Percentiles rank a stretch among this genome's conserved stretches.
These are phyloP conservation scores for Collybia sordida DNA, from an alignment of 768 basidiomycete genomes.

Conservation along the genomic window DNA sequence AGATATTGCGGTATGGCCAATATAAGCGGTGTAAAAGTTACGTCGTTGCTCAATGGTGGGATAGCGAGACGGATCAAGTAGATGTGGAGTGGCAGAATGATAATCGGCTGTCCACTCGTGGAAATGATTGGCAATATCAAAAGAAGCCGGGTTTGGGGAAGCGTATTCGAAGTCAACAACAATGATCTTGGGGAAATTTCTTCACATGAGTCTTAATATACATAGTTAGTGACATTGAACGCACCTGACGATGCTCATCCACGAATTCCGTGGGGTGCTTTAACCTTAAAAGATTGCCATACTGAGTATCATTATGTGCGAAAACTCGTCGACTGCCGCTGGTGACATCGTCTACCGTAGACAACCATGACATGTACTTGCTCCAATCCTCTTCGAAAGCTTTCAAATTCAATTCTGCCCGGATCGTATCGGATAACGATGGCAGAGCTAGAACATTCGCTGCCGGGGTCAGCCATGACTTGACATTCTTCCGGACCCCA, in stretches of 20 bases:
- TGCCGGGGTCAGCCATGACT: constrained; percentile 70
- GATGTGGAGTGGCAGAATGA: constrained; percentile 65
- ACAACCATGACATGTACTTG: constrained; percentile 70
- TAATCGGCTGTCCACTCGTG: constrained; percentile 97
- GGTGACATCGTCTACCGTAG: constrained; percentile 53
- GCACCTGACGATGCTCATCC: constrained; percentile 77
- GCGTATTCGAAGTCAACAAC: constrained; percentile 99
- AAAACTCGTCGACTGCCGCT: constrained; percentile 71
- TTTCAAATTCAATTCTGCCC: constrained; percentile 61
- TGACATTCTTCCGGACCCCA: constrained; percentile 65
- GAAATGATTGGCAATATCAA: constrained; percentile 96
- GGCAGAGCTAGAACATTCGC: constrained; percentile 72
- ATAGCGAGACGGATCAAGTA: constrained; percentile 63
- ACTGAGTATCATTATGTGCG: constrained; percentile 95
- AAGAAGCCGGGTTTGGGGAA: constrained; percentile 86
- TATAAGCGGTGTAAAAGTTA: constrained; percentile 86
- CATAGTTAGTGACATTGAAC: constrained; percentile 14
- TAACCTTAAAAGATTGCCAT: constrained; percentile 86
- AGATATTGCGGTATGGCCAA: constrained; percentile 47
- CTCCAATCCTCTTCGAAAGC: constrained; percentile 64
- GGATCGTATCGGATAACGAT: constrained; percentile 41
- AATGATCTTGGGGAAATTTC: constrained; percentile 59
- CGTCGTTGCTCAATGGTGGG: constrained; percentile 71
- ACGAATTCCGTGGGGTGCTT: constrained; percentile 51
- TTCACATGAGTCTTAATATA: constrained; percentile 5